A percentile compares a stretch with the other conserved stretches of the same genome.
phyloP scores from a whole-genome alignment of 371 early-diverging fungal genomes.

The Gilbertella persicaria region DNA sequence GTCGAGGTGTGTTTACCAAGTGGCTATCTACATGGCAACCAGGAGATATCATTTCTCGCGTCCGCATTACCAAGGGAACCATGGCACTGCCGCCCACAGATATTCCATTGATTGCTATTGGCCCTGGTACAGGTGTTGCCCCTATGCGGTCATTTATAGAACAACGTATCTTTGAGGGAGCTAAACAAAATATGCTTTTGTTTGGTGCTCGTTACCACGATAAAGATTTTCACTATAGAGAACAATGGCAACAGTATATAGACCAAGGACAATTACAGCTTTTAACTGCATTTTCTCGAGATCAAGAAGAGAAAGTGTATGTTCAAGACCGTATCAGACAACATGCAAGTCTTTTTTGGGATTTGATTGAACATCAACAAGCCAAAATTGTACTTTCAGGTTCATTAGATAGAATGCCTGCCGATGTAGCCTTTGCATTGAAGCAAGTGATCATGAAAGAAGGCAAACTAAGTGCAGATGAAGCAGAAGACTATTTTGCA shows the following conservation, averaged over 20 bases:
- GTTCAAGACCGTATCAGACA: conserved; percentile 83
- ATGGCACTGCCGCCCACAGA: conserved; percentile 64
- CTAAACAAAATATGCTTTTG: conserved; percentile 70
- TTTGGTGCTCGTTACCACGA: conserved; percentile 78
- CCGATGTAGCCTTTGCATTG: conserved; percentile 76
- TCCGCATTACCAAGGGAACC: conserved; percentile 72
- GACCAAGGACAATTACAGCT: conserved; percentile 51
- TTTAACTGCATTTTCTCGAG: conserved; percentile 80
- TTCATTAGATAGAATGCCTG: conserved; percentile 83
- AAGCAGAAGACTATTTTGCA: conserved; percentile 63
- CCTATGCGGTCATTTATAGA: conserved; percentile 89
- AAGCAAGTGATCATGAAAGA: conserved; percentile 58
- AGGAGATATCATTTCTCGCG: conserved; percentile 48
- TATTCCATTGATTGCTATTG: conserved; percentile 72
- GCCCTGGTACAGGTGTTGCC: conserved; percentile 88
- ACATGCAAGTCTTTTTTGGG: conserved; percentile 63
- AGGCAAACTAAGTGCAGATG: conserved; percentile 56
- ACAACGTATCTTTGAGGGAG: conserved; percentile 50
- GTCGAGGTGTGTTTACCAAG: conserved; percentile 83
- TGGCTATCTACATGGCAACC: conserved; percentile 63
- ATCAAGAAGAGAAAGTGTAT: conserved; percentile 54
- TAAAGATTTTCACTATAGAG: conserved; percentile 74
- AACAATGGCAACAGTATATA: conserved; percentile 63
- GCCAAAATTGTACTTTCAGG: conserved; percentile 75
- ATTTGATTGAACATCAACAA: conserved; percentile 57